These are phyloP conservation scores for Artemisia annua DNA, from an alignment of 129 eudicot genomes.

Conservation along the genomic window DNA sequence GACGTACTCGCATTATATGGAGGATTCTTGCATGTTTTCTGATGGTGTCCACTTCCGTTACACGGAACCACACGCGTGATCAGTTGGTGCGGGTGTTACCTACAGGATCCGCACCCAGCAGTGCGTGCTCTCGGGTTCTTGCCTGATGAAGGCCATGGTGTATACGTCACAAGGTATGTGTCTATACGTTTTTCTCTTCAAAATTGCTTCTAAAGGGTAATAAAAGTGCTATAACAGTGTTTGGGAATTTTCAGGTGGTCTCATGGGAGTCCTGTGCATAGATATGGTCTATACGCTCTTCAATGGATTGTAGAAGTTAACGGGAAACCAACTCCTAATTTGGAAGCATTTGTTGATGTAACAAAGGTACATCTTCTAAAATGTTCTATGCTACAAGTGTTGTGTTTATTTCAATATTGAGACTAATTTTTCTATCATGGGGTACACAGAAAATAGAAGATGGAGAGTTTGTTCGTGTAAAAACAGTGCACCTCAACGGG, in stretches of 20 bases:
- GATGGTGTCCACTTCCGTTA: too few species aligned
- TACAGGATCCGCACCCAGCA: constrained; percentile 86
- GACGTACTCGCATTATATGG: too few species aligned
- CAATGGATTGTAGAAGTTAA: constrained; percentile 97
- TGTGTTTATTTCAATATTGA: too few species aligned
- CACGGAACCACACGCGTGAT: constrained; percentile 76
- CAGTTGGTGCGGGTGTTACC: constrained; percentile 90
- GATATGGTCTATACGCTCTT: constrained; percentile 83
- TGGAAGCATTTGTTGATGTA: constrained; percentile 79
- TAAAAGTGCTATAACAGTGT: neutral
- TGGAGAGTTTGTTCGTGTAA: constrained; percentile 78
- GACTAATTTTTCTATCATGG: too few species aligned
- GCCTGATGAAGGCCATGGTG: constrained; percentile 93
- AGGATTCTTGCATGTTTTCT: too few species aligned
- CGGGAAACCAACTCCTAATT: constrained; percentile 84
- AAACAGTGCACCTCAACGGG: constrained; percentile 80
- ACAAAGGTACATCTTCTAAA: constrained; percentile 60
- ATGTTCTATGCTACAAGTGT: constrained; percentile 5
- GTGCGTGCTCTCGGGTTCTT: constrained; percentile 95
- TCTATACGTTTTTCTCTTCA: constrained; percentile 1
- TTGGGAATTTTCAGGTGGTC: constrained; percentile 62
- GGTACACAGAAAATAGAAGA: constrained; percentile 57
- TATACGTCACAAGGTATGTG: constrained; percentile 76
- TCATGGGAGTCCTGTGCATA: constrained; percentile 88
- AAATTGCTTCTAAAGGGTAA: too few species aligned